A percentile compares a stretch with the other conserved stretches of the same genome.
Conservation (phyloP, 257 asterid genomes). For the Nicotiana tomentosiformis region DNA sequence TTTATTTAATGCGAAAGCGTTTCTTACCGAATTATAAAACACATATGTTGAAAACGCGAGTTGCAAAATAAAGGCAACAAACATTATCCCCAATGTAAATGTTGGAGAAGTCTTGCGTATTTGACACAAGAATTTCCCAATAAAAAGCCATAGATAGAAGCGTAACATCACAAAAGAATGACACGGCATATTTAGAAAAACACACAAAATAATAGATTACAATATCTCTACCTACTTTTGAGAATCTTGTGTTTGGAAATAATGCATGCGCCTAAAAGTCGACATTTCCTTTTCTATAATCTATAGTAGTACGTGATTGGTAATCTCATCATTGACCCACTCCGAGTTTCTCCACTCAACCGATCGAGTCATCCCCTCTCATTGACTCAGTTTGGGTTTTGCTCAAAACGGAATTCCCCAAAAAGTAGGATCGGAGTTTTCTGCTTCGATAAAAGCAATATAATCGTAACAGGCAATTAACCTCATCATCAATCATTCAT, state of each 20-base stretch:
- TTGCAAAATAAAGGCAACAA: not conserved
- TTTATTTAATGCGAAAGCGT: too few relatives aligned
- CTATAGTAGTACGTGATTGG: too few relatives aligned
- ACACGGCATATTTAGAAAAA: not conserved
- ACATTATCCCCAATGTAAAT: not conserved
- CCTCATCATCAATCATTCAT: not conserved
- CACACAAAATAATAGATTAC: not conserved
- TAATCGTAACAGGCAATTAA: not conserved
- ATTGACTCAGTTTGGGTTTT: not conserved
- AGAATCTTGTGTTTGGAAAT: slow-evolving; percentile 36
- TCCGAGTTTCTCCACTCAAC: not conserved
- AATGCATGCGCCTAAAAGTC: not conserved
- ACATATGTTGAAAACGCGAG: not conserved
- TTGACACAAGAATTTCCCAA: not conserved
- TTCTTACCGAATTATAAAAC: too few relatives aligned
- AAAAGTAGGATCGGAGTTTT: not conserved
- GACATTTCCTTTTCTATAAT: too few relatives aligned
- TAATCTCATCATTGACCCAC: not conserved
- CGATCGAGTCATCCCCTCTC: not conserved
- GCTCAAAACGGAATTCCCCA: not conserved
- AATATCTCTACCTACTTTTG: slow-evolving; percentile 22
- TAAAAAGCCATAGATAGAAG: not conserved
- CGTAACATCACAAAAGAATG: slow-evolving; percentile 2
- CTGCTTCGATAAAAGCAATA: not conserved
- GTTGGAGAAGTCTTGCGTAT: not conserved